Conservation (phyloP, 2,329 filamentous ascomycete species). For the Pseudophaeomoniella oleicola region DNA sequence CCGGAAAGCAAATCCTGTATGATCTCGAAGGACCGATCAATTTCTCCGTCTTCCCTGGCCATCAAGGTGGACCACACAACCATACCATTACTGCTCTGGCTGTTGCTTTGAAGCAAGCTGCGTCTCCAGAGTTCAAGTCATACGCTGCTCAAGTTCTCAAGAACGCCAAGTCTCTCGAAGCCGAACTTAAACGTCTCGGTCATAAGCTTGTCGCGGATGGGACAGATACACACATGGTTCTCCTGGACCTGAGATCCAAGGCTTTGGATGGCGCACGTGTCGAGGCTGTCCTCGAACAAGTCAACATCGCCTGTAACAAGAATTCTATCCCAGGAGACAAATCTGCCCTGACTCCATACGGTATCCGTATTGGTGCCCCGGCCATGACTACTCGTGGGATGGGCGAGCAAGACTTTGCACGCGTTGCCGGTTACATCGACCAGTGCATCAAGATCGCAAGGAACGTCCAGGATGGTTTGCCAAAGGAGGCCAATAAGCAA, state of each 20-base stretch:
- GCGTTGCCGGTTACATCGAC: constrained; percentile 75
- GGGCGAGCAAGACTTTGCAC: constrained; percentile 69
- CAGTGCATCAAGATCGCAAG: constrained; percentile 70
- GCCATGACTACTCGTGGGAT: constrained; percentile 98
- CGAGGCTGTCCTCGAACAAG: constrained; percentile 78
- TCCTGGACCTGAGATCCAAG: constrained; percentile 81
- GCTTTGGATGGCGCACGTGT: constrained; percentile 82
- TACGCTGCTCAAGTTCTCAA: constrained; percentile 88
- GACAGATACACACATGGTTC: constrained; percentile 95
- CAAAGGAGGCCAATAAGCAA: constrained; percentile 97
- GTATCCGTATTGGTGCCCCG: constrained; percentile 84
- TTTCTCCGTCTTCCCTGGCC: constrained; percentile 96
- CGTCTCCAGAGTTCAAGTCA: constrained; percentile 74
- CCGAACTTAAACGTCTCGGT: constrained; percentile 53
- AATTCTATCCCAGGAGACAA: constrained; percentile 95
- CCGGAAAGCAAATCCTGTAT: constrained; percentile 77
- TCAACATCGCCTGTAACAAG: constrained; percentile 97
- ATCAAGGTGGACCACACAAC: constrained; percentile 98
- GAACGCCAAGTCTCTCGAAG: constrained; percentile 85
- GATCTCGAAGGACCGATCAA: constrained; percentile 95
- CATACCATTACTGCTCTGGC: constrained; percentile 97
- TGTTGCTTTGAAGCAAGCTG: constrained; percentile 88
- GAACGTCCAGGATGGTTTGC: constrained; percentile 68
- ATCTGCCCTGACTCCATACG: constrained; percentile 83
- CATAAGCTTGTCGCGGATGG: constrained; percentile 93